Base-by-base conservation (phyloP, 2,329 filamentous ascomycete genomes). In the Exophiala sideris region DNA sequence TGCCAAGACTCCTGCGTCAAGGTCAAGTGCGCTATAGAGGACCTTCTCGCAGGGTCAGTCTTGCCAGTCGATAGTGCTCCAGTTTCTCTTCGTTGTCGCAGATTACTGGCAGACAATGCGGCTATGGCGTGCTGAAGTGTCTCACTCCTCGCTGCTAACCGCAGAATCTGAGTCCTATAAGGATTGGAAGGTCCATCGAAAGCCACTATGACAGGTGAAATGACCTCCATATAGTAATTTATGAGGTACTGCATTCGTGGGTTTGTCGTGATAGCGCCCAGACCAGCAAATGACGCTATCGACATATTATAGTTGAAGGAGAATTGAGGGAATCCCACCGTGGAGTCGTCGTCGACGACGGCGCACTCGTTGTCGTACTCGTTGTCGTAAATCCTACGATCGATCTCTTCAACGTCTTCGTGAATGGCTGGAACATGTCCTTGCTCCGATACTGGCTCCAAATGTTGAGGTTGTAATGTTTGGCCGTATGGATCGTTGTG, bases 71-170 rank as follows among this genome's bases (percentile, higher is more conserved):
- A 77, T 5, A 79, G 72, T 53, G 80, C 79, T 55, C 78, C 77
- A 54, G 75, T 73, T 57, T 78, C 74, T 67, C 79, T 80, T 83
- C 71, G 88, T 83, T 95, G 95, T 57, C 91, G 85, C 63, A 96
- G 76, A 69, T 96, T 96, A 75, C 92, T 96, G 9, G 89, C 88
- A 1, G 91, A 84, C 32, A 96, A 75, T 9, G 91, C 91, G 63
- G 91, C 94, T 65, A 96, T 91, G 49, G 91, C 91, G 70, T 96
- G 90, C 67, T 92, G 89, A n/a, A 96, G 75, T 61, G 89, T 91
- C 63, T 87, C 84, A 70, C 89, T 95, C 56, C 82, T 79, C 61
- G 84, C 79, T 10, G 91, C 89, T 47, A 96, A 79, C 51, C 84
- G 84, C 55, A 96, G 78, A 51, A 96, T 84, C 67, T 95, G 87